A percentile compares a stretch with the other conserved stretches of the same genome.
phyloP scores from a whole-genome alignment of 768 basidiomycete species.

The Russula dissimulans region DNA sequence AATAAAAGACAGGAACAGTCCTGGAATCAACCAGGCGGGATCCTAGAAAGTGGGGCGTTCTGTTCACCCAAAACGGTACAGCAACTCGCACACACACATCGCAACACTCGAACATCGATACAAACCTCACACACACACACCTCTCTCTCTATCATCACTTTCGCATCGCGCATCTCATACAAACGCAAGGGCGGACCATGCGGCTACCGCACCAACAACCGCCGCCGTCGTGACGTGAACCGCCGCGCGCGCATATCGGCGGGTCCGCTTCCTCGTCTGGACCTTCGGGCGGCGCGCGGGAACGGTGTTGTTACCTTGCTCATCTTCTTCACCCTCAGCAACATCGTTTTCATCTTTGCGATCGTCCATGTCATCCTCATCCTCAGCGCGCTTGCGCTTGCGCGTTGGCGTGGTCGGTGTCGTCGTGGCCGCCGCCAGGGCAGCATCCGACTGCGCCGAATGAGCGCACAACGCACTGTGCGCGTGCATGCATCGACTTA shows the following conservation, averaged over 20 bases:
- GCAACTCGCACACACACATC: background rate
- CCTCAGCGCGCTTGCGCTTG: conserved; percentile 32
- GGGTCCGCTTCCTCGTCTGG: conserved; percentile 25
- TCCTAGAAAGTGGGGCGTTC: background rate
- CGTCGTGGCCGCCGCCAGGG: background rate
- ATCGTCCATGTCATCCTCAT: conserved; percentile 16
- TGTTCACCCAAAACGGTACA: background rate
- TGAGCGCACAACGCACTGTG: conserved; percentile 16
- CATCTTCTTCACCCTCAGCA: background rate
- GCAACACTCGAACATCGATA: background rate
- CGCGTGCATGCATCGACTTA: conserved; percentile 13
- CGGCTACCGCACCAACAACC: conserved; percentile 57
- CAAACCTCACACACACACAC: background rate
- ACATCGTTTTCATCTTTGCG: background rate
- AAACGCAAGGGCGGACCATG: conserved; percentile 61
- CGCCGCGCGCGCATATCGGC: conserved; percentile 37
- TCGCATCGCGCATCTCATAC: background rate
- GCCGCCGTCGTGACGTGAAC: conserved; percentile 54
- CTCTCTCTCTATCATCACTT: background rate
- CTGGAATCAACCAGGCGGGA: background rate
- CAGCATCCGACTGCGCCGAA: conserved; percentile 25
- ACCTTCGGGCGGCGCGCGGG: conserved; percentile 8
- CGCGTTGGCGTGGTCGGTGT: background rate
- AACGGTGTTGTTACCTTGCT: background rate
- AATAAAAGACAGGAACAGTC: background rate